Evolutionary conservation across 2,329 filamentous ascomycete genomes (phyloP), one percentile per base, ranked within the genome.

Genomic region (Beauveria australis): DNA sequence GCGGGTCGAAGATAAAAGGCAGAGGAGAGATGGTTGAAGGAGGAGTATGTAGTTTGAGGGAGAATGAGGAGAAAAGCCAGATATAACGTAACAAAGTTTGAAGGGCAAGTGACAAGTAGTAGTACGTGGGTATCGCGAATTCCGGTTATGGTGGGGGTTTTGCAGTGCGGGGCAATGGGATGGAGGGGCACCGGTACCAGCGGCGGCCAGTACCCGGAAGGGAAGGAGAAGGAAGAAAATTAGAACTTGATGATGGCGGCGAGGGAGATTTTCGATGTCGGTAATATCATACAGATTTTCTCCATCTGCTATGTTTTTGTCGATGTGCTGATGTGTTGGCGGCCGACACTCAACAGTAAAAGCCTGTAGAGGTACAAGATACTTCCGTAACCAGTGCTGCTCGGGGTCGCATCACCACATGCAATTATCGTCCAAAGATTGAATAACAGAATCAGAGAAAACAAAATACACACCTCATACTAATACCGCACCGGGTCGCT

Each of bases 11-110:
- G 6, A 37, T 6, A 1, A 33, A n/a, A 44, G 37, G 18, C 12
- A 22, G 5, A 9, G 22, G 41, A 43, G 24, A 44, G 40, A 59
- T 37, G 40, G 5, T 37, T 16, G 3, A 22, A 44, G 22, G 30
- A 48, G 16, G 28, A 49, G 19, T 16, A 49, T 10, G 22, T 9
- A 12, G 10, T 14, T 18, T 22, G 24, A 58, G 18, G 44, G 4
- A 47, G 18, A 4, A 33, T n/a, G 40, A 33, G 40, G 26, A 30
- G 3, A n/a, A 46, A 28, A 46, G 41, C 48, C 47, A 59, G 10
- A 30, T 59, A 59, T 53, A 59, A 59, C 56, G 56, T 59, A 59
- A 59, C 18, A 59, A 46, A 16, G 41, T 33, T 40, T 33, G 41
- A 30, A 22, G 54, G 26, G 40, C 48, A 59, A 22, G 10, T 24